Percentiles rank a stretch among this genome's conserved stretches.
phyloP scores from a whole-genome alignment of 2,329 filamentous ascomycete species.

The Arthroderma sp. region DNA sequence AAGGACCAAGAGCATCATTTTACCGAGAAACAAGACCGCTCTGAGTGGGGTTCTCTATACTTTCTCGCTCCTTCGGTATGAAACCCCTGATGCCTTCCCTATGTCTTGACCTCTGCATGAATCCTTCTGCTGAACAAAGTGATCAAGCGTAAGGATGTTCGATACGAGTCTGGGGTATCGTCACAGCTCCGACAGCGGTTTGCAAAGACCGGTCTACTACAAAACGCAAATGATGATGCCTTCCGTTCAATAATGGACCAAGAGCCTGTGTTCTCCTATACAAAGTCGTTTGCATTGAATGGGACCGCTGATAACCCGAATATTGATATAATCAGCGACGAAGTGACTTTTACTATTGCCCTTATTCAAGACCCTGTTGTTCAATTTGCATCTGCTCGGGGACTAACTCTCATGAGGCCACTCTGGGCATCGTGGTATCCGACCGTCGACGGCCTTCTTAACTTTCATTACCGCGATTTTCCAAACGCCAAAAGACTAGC shows the following conservation, averaged over 20 bases:
- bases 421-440: conserved; percentile 67
- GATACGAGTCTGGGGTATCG: conserved; percentile 58
- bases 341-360: conserved; percentile 60
- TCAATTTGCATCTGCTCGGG: conserved; percentile 64
- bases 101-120: conserved; percentile 1
- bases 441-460: conserved; percentile 49
- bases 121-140: background rate
- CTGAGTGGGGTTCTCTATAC: conserved; percentile 73
- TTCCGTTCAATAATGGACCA: conserved; percentile 62
- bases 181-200: conserved; percentile 54
- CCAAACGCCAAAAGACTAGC: conserved; percentile 50
- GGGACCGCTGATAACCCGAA: conserved; percentile 14
- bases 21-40: conserved; percentile 58
- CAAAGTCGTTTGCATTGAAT: conserved; percentile 48
- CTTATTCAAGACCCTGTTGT: conserved; percentile 67
- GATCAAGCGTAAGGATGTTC: conserved; percentile 34
- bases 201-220: conserved; percentile 51
- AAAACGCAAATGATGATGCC: conserved; percentile 51
- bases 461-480: conserved; percentile 67
- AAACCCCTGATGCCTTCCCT: conserved; percentile 4
- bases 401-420: conserved; percentile 64
- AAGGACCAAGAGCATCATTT: conserved; percentile 50
- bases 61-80: conserved; percentile 54
- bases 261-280: conserved; percentile 71
- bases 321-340: conserved; percentile 30